phyloP scores from a whole-genome alignment of 257 asterid genomes.

The Przewalskia tangutica region DNA sequence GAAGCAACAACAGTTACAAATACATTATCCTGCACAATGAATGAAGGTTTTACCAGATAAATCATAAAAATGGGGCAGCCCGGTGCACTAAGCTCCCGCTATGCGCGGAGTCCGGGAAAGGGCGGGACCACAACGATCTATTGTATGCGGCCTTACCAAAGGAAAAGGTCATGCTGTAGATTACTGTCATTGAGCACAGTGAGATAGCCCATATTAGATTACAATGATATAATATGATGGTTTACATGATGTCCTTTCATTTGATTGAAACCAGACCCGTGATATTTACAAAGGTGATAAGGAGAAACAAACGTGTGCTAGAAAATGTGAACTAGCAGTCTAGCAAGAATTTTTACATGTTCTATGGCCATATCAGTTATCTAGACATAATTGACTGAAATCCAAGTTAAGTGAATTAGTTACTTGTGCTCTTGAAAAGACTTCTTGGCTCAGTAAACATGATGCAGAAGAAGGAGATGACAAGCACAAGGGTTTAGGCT shows the following conservation, averaged over 20 bases:
- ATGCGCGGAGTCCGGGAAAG: too few relatives aligned
- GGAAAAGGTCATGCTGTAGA: neutral
- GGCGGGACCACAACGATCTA: too few relatives aligned
- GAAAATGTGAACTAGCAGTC: neutral
- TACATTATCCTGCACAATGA: conserved; percentile 55
- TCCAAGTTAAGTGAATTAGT: neutral
- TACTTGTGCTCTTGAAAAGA: neutral
- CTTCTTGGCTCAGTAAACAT: neutral
- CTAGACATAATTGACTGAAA: neutral
- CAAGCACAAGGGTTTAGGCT: neutral
- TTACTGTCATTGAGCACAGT: neutral
- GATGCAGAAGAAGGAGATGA: neutral
- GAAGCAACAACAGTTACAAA: conserved; percentile 85
- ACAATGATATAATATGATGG: neutral
- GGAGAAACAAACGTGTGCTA: neutral
- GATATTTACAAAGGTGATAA: neutral
- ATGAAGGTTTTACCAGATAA: neutral
- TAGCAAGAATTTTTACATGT: neutral
- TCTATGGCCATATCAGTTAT: neutral
- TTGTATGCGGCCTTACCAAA: neutral
- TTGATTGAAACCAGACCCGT: neutral
- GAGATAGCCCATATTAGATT: neutral
- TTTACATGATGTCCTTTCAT: neutral
- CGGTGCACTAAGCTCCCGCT: too few relatives aligned
- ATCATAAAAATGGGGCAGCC: neutral